Evolutionary conservation across 1,284 basidiomycete genomes (phyloP).

Genomic region (Laetiporus sulphureus): DNA sequence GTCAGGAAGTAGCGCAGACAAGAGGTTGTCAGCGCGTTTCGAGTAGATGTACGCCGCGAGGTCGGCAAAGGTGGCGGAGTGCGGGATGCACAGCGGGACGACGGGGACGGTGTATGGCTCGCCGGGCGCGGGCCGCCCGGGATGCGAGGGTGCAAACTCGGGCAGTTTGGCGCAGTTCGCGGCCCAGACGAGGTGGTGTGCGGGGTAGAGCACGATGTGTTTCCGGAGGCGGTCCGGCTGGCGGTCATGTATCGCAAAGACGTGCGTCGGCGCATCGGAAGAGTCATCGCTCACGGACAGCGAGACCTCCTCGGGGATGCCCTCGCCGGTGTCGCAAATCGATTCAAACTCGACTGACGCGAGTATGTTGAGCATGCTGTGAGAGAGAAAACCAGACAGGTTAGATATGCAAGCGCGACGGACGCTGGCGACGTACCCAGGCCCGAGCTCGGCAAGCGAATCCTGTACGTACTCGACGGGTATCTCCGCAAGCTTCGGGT

Average conservation of each 20-base stretch:
- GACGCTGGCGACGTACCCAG: slow-evolving; percentile 24
- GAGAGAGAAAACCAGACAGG: too few species aligned
- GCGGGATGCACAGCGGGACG: slow-evolving; percentile 56
- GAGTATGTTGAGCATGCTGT: background rate
- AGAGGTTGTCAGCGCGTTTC: slow-evolving; percentile 42
- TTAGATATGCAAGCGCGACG: background rate
- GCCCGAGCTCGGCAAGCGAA: slow-evolving; percentile 22
- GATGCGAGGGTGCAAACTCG: slow-evolving; percentile 28
- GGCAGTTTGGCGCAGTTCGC: slow-evolving; percentile 45
- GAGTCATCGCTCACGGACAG: slow-evolving; percentile 25
- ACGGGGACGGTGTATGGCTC: slow-evolving; percentile 44
- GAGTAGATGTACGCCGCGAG: slow-evolving; percentile 58
- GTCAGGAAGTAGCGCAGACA: slow-evolving; percentile 44
- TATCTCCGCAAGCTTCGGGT: slow-evolving; percentile 26
- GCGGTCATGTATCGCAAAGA: slow-evolving; percentile 41
- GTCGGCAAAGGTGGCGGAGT: slow-evolving; percentile 52
- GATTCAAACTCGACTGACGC: background rate
- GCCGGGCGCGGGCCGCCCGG: slow-evolving; percentile 27
- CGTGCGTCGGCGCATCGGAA: slow-evolving; percentile 42
- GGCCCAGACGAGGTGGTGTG: slow-evolving; percentile 48
- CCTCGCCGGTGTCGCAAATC: slow-evolving; percentile 10
- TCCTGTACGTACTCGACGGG: slow-evolving; percentile 31
- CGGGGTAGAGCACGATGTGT: slow-evolving; percentile 40
- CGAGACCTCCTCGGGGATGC: slow-evolving; percentile 13
- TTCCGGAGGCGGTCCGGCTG: slow-evolving; percentile 21